phyloP scores from a whole-genome alignment of 1,139 yeast genomes.

The Pichiaceae sp. region DNA sequence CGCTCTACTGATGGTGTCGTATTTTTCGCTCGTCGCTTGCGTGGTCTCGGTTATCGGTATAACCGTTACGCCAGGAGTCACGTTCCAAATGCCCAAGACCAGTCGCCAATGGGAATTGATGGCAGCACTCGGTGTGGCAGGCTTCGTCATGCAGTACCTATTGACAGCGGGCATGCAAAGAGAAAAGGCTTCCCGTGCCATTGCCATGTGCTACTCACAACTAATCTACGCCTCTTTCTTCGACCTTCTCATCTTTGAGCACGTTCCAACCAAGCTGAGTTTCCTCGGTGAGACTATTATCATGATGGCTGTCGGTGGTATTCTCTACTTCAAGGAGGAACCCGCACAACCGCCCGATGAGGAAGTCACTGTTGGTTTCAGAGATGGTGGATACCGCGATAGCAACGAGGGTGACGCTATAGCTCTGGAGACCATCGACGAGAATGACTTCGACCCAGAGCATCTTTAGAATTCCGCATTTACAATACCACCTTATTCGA shows the following conservation, averaged over 20 bases:
- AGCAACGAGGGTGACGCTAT: neutral
- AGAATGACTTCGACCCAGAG: neutral
- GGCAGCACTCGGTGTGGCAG: conserved; percentile 57
- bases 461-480: too few relatives aligned
- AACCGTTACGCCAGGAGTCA: conserved; percentile 49
- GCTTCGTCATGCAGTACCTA: conserved; percentile 73
- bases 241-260: conserved; percentile 67
- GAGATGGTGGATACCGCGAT: too few relatives aligned
- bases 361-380: neutral
- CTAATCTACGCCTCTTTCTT: conserved; percentile 73
- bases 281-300: conserved; percentile 63
- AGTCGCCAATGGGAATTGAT: conserved; percentile 59
- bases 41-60: conserved; percentile 50
- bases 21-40: conserved; percentile 57
- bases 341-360: neutral
- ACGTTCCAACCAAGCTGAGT: conserved; percentile 63
- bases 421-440: neutral
- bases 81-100: conserved; percentile 54
- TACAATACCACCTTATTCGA: too few relatives aligned
- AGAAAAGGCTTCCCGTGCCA: conserved; percentile 71
- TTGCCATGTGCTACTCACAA: conserved; percentile 68
- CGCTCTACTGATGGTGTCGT: conserved; percentile 70
- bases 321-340: conserved; percentile 39
- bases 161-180: conserved; percentile 79
- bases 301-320: conserved; percentile 54